These are phyloP conservation scores for Periconia digitata DNA, from an alignment of 2,329 filamentous ascomycete genomes.

Conservation along the genomic window DNA sequence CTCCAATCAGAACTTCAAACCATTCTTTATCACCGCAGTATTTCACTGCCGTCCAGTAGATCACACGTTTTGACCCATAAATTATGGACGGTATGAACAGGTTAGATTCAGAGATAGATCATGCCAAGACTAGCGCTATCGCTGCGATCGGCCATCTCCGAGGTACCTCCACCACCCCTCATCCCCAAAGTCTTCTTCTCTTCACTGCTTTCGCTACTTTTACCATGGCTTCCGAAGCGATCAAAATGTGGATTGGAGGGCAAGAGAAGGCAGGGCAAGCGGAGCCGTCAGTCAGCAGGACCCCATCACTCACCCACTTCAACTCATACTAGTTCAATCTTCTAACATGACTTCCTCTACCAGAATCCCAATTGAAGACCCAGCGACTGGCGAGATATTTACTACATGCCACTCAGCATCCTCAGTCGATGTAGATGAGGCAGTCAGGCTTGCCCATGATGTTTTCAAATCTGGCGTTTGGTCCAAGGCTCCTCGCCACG, in stretches of 20 bases:
- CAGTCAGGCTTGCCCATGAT: conserved; percentile 47
- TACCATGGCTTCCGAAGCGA: conserved; percentile 12
- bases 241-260: conserved; percentile 48
- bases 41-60: too few species aligned
- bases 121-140: background rate
- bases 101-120: too few species aligned
- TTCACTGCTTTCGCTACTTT: background rate
- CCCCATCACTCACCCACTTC: conserved; percentile 8
- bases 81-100: too few species aligned
- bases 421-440: conserved; percentile 46
- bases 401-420: conserved; percentile 55
- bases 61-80: too few species aligned
- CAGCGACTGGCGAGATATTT: conserved; percentile 56
- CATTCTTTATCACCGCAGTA: too few species aligned
- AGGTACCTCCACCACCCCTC: background rate
- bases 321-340: background rate
- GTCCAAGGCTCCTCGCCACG: conserved; percentile 59
- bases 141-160: conserved; percentile 1
- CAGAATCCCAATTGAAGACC: conserved; percentile 58
- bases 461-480: conserved; percentile 57
- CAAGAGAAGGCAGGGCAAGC: conserved; percentile 45
- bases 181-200: background rate
- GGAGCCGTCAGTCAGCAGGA: conserved; percentile 48
- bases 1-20: too few species aligned
- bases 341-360: conserved; percentile 10